Base-by-base conservation (phyloP, 2,329 filamentous ascomycete species). In the Neopestalotiopsis rosae region DNA sequence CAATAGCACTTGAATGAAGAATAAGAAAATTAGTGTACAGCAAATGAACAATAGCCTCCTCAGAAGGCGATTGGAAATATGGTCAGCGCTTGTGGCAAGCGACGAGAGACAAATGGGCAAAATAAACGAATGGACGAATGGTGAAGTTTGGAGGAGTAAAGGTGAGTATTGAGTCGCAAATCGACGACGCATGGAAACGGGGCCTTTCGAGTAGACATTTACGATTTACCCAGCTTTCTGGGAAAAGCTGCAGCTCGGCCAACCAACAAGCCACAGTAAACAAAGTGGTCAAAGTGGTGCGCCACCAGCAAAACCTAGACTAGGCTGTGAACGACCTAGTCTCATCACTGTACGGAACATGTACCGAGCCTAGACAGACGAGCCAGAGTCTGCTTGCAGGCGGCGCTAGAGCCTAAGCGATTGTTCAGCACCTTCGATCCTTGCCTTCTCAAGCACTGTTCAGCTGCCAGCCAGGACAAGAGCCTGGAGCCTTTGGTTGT, bases 261-360 rank as follows among this genome's bases (percentile, higher is more conserved):
- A 67, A 69, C 69, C n/a, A 34, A 20, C 10, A 28, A 61, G 69
- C 69, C 69, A 70, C 68, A 70, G 69, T 70, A 70, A 70, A 70
- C 69, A 70, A 70, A 67, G n/a, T 59, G 57, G 10, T 38, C 10
- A 28, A 28, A 28, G 24, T 45, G 42, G 42, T 9, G 45, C 45
- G 45, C 45, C 45, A 52, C 45, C 9, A 28, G n/a, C n/a, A 3
- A n/a, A 17, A n/a, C 45, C 17, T 52, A 20, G 17, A 52, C 45
- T 52, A 52, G n/a, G n/a, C 45, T 38, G 34, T 6, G 10, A 38
- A 38, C 10, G 34, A 38, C 6, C 34, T 38, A 52, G 45, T 52
- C 45, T 17, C 14, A n/a, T n/a, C 17, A 20, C 3, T 7, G 45
- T 17, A 52, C 45, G 45, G 45, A 52, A 52, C n/a, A 52, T 9